Base-by-base conservation (phyloP, 805 yeast genomes). In the Groenewaldozyma salmanticensis region DNA sequence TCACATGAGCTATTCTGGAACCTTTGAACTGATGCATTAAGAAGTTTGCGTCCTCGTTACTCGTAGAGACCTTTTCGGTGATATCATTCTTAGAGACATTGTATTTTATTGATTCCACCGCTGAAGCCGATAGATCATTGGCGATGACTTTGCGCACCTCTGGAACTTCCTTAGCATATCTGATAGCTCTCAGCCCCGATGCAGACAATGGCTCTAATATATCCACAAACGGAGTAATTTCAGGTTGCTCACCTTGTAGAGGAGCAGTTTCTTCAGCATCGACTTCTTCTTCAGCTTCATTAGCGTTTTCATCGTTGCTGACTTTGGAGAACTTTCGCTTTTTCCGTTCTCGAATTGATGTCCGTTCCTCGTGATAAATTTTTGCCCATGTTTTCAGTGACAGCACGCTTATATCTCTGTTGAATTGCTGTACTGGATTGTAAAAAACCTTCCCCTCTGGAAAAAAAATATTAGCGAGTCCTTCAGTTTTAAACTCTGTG, bases 371-470 rank as follows among this genome's bases (percentile, higher is more conserved):
- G 16, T 68, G 61, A 47, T 75, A 79, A 27, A 81, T 52, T 42
- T 80, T 76, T 32, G 79, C 71, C 90, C 94, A 92, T 0, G 97
- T 94, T 43, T 78, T 73, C 46, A 92, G 88, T 5, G 85, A 87
- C 52, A 81, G 66, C 4, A 85, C 81, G 50, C 94, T 81, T 37
- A 92, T 64, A 58, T 92, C 99, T 53, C 99, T 73, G 61, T 92
- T 92, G 64, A 87, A 92, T 62, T 90, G 97, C 63, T 92, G 99
- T 42, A 92, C 82, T 6, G 95, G 96, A 58, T 92, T 92, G 63
- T 92, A 92, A 57, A 92, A 92, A 7, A 92, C 98, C 45, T 70
- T 71, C 37, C 78, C 78, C 52, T 83, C 80, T 3, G 95, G 90
- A 47, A 81, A 82, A 24, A 88, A 66, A 34, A 92, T 78, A 19